These are phyloP conservation scores for Phanerodontia chrysosporium DNA, from an alignment of 768 basidiomycete species.

Conservation along the genomic window DNA sequence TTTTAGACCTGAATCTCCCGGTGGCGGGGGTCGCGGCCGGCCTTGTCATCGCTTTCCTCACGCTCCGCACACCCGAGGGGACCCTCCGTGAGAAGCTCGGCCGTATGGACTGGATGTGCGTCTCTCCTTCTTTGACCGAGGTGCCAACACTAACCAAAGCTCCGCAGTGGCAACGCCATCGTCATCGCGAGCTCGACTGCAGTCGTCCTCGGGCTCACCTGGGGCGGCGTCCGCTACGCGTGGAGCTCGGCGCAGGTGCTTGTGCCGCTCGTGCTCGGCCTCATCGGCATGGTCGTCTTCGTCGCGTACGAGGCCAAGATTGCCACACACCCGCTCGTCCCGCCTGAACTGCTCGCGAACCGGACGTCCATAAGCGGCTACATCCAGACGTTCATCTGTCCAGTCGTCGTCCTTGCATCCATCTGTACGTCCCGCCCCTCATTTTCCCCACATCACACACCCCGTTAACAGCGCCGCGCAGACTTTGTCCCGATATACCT, in stretches of 20 bases:
- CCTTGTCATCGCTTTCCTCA: constrained; percentile 16
- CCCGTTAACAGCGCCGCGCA: constrained; percentile 3
- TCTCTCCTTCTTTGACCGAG: neutral
- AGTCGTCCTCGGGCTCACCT: constrained; percentile 34
- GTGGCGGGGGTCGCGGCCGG: constrained; percentile 16
- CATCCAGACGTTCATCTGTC: constrained; percentile 22
- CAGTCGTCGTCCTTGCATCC: constrained; percentile 9
- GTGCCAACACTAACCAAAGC: neutral
- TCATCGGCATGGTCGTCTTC: constrained; percentile 23
- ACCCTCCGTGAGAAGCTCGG: constrained; percentile 25
- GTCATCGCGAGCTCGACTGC: constrained; percentile 27
- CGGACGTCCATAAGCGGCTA: constrained; percentile 27
- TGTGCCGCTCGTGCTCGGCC: constrained; percentile 37
- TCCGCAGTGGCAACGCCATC: constrained; percentile 30
- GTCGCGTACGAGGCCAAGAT: constrained; percentile 12
- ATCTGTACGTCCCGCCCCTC: constrained; percentile 23
- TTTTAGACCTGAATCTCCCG: constrained; percentile 33
- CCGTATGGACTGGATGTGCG: constrained; percentile 35
- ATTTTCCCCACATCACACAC: neutral
- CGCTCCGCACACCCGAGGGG: constrained; percentile 24
- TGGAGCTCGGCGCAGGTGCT: constrained; percentile 37
- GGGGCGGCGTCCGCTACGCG: constrained; percentile 35
- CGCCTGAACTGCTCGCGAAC: constrained; percentile 25
- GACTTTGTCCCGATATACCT: constrained; percentile 41
- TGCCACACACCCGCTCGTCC: constrained; percentile 11